Evolutionary conservation across 768 basidiomycete species (phyloP).

Genomic region (Phallus indusiatus): DNA sequence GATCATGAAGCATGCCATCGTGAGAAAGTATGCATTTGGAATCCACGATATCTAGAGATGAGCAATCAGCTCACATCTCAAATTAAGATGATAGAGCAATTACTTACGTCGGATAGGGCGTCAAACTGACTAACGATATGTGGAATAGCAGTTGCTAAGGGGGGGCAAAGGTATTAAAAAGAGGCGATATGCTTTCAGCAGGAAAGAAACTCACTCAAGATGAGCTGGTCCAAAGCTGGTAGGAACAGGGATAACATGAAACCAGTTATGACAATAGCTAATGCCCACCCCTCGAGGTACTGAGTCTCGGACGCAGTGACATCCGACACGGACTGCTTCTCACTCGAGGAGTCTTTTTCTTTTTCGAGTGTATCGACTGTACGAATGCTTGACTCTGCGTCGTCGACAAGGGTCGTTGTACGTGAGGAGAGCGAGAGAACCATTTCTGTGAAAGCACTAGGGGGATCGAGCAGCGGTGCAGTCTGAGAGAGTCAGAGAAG

Average conservation of each 20-base stretch:
- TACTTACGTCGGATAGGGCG: slow-evolving; percentile 19
- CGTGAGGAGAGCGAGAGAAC: too few relatives aligned
- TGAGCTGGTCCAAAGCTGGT: slow-evolving; percentile 3
- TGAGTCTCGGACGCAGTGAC: too few relatives aligned
- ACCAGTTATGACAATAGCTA: neutral
- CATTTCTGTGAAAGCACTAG: too few relatives aligned
- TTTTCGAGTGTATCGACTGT: too few relatives aligned
- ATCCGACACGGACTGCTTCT: too few relatives aligned
- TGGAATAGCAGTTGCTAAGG: slow-evolving; percentile 18
- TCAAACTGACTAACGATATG: slow-evolving; percentile 22
- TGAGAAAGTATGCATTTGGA: slow-evolving; percentile 16
- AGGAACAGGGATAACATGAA: neutral
- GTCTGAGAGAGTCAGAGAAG: too few relatives aligned
- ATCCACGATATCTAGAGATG: slow-evolving; percentile 8
- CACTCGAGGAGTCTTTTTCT: too few relatives aligned
- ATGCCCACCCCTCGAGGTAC: neutral
- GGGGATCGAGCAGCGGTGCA: too few relatives aligned
- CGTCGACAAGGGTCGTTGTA: too few relatives aligned
- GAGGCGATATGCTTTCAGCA: neutral
- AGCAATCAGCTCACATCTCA: neutral
- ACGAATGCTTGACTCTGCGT: too few relatives aligned
- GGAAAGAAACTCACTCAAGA: neutral
- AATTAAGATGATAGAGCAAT: slow-evolving; percentile 10
- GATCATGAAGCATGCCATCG: slow-evolving; percentile 21
- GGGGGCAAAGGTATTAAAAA: neutral